These are phyloP conservation scores for Phalaenopsis equestris DNA, from an alignment of 106 monocot species.

Conservation along the genomic window DNA sequence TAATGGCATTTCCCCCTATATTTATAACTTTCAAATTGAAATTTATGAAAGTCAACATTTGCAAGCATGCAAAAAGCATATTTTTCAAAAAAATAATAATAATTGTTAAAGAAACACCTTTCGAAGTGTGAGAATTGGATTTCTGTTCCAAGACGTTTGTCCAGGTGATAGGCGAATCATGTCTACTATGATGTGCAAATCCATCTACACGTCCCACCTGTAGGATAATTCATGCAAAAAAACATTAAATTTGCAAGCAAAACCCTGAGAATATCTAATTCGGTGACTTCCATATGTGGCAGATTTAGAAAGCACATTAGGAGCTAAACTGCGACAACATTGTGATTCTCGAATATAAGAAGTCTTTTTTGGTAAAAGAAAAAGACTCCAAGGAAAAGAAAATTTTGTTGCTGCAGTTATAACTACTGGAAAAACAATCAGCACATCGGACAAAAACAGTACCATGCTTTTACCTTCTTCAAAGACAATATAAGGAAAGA, in stretches of 20 bases:
- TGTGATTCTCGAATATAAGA: no score
- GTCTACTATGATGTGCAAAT: conserved; percentile 48
- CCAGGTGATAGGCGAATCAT: conserved; percentile 52
- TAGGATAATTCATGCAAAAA: conserved; percentile 8
- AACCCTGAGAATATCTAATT: not conserved
- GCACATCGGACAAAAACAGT: not conserved
- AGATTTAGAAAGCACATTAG: not conserved
- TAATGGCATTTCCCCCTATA: not conserved
- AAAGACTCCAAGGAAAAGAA: not conserved
- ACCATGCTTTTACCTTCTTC: not conserved
- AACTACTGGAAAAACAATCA: not conserved
- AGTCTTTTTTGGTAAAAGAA: not conserved
- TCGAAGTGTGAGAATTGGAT: conserved; percentile 1
- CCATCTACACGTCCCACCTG: conserved; percentile 78
- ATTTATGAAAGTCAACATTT: not conserved
- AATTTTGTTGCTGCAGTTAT: no score
- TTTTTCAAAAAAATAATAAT: not conserved
- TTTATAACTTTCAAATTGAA: not conserved
- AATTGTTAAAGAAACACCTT: conserved; percentile 31
- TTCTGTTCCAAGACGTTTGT: conserved; percentile 70
- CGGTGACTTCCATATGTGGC: not conserved
- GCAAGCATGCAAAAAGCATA: not conserved
- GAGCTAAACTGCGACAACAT: not conserved
- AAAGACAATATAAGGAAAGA: not conserved
- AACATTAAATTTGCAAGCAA: not conserved